phyloP scores from a whole-genome alignment of 495 filamentous ascomycete species.

The Poronia punctata region DNA sequence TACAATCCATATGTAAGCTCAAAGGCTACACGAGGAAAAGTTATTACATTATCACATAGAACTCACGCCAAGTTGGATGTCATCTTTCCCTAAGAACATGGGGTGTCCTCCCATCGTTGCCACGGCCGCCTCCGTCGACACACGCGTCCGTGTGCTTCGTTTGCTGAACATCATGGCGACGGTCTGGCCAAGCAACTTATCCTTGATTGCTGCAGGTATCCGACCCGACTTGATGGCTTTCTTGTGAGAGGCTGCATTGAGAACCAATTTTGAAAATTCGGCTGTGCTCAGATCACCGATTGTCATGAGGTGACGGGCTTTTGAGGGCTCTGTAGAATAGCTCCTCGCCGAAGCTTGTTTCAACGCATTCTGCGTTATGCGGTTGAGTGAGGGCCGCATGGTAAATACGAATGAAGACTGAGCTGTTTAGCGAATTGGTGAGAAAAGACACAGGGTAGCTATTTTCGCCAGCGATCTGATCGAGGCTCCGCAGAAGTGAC shows the following conservation, averaged over 20 bases:
- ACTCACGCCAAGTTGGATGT: slow-evolving; percentile 87
- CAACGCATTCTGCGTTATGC: slow-evolving; percentile 9
- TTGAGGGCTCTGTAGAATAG: slow-evolving; percentile 22
- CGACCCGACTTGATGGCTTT: slow-evolving; percentile 65
- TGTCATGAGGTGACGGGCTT: slow-evolving; percentile 74
- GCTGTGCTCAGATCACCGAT: slow-evolving; percentile 74
- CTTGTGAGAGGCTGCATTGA: slow-evolving; percentile 73
- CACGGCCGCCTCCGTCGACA: slow-evolving; percentile 86
- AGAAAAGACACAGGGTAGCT: background rate
- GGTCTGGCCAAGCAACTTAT: slow-evolving; percentile 58
- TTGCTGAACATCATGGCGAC: slow-evolving; percentile 96
- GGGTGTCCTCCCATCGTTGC: slow-evolving; percentile 80
- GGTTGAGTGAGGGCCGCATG: slow-evolving; percentile 17
- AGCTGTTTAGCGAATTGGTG: background rate
- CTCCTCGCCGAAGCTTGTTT: slow-evolving; percentile 16
- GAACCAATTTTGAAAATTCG: slow-evolving; percentile 75
- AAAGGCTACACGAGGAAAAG: background rate
- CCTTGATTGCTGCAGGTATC: slow-evolving; percentile 48
- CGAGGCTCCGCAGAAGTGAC: no score
- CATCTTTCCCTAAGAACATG: slow-evolving; percentile 90
- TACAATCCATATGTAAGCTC: slow-evolving; percentile 17
- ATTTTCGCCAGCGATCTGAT: no score
- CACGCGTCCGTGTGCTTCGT: slow-evolving; percentile 82
- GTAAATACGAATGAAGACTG: slow-evolving; percentile 1
- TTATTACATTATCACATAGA: background rate